A percentile compares a stretch with the other conserved stretches of the same genome.
Conservation (phyloP, 371 early-diverging fungal species). For the Catenaria anguillulae region DNA sequence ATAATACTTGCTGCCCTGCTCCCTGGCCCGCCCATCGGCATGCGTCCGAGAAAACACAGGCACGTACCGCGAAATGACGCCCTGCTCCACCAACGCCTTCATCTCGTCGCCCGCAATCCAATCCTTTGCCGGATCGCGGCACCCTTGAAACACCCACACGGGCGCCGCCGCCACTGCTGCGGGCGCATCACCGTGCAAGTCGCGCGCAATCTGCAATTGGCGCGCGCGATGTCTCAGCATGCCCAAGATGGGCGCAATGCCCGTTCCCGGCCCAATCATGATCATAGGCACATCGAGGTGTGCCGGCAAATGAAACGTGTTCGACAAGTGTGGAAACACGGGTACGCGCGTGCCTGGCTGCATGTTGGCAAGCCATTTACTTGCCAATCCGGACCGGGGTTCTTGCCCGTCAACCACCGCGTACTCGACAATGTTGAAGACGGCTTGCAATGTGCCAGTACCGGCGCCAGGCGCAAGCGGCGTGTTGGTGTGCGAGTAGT, state of each 20-base stretch:
- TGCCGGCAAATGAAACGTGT: constrained; percentile 42
- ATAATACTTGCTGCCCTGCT: constrained; percentile 42
- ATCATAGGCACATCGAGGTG: constrained; percentile 40
- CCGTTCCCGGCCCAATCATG: constrained; percentile 76
- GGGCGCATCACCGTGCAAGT: constrained; percentile 24
- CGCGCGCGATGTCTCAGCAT: constrained; percentile 51
- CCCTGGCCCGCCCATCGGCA: no score
- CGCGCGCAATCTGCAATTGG: constrained; percentile 23
- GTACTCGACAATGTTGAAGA: constrained; percentile 13
- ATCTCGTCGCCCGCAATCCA: constrained; percentile 49
- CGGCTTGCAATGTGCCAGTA: constrained; percentile 72
- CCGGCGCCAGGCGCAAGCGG: constrained; percentile 35
- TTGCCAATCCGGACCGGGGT: not conserved
- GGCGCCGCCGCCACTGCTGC: constrained; percentile 20
- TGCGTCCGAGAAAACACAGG: constrained; percentile 35
- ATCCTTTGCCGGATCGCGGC: constrained; percentile 41
- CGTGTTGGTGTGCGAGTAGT: constrained; percentile 67
- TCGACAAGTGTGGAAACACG: constrained; percentile 38
- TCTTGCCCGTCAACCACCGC: not conserved
- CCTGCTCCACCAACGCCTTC: constrained; percentile 26
- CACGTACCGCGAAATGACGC: constrained; percentile 35
- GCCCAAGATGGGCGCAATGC: constrained; percentile 74
- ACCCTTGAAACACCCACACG: constrained; percentile 60
- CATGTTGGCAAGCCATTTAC: not conserved
- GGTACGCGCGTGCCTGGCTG: constrained; percentile 11